These are phyloP conservation scores for Fibroporia radiculosa DNA, from an alignment of 768 basidiomycete genomes.

Conservation along the genomic window DNA sequence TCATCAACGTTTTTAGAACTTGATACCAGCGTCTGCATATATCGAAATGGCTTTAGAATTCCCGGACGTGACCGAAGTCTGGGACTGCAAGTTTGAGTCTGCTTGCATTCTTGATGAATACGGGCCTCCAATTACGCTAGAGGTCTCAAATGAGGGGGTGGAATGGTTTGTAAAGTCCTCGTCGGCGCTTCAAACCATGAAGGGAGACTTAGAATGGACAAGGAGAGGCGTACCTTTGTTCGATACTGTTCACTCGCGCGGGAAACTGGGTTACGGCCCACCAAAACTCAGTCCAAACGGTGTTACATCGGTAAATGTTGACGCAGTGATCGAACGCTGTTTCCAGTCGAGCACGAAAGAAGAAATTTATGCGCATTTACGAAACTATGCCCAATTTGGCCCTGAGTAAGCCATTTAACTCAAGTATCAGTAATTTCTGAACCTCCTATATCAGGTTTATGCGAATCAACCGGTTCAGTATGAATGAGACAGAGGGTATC, in stretches of 20 bases:
- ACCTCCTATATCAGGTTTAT: conserved; percentile 1
- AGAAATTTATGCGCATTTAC: conserved; percentile 4
- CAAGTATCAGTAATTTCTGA: neutral
- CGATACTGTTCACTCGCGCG: conserved; percentile 3
- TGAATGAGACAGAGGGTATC: conserved; percentile 5
- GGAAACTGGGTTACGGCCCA: conserved; percentile 5
- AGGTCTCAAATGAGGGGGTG: conserved; percentile 4
- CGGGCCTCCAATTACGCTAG: conserved; percentile 2
- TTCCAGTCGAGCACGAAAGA: neutral
- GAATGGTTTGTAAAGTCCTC: conserved; percentile 3
- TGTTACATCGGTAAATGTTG: conserved; percentile 2
- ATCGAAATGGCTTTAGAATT: conserved; percentile 6
- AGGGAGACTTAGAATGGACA: conserved; percentile 8
- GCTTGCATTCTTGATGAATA: conserved; percentile 5
- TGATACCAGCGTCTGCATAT: conserved; percentile 2
- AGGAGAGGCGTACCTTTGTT: conserved; percentile 1
- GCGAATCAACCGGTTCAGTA: neutral
- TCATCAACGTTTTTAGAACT: too few relatives aligned
- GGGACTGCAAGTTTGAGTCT: conserved; percentile 8
- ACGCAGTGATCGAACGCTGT: conserved; percentile 2
- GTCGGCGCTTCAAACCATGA: conserved; percentile 1
- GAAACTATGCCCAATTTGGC: conserved; percentile 3
- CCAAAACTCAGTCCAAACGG: neutral
- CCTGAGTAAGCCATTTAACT: neutral
- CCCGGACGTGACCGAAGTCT: conserved; percentile 3